These are phyloP conservation scores for Protomyces arabidopsidicola DNA, from an alignment of 1,139 yeast species.

Conservation along the genomic window DNA sequence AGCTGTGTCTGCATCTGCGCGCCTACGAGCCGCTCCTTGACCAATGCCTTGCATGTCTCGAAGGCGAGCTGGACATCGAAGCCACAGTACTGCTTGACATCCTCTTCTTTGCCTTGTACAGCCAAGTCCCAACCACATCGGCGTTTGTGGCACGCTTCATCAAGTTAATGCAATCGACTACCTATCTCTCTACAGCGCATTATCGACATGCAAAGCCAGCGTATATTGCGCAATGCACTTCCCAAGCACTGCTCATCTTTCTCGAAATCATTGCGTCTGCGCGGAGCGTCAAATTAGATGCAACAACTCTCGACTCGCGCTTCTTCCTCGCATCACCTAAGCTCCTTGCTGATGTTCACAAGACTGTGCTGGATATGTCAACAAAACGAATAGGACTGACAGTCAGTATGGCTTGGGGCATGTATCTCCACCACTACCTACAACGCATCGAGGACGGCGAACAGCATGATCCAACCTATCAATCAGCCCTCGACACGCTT, in stretches of 20 bases:
- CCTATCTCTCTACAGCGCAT: neutral
- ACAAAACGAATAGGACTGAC: neutral
- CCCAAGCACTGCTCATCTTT: constrained; percentile 3
- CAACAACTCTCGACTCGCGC: neutral
- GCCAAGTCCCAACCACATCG: constrained; percentile 8
- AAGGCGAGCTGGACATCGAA: neutral
- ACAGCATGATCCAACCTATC: constrained; percentile 3
- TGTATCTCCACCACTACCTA: constrained; percentile 7
- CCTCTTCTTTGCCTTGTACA: constrained; percentile 10
- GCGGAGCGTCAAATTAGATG: constrained; percentile 1
- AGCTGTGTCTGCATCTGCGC: neutral
- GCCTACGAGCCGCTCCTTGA: neutral
- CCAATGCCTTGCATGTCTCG: neutral
- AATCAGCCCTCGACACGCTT: constrained; percentile 1
- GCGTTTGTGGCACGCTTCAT: constrained; percentile 3
- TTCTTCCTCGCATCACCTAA: constrained; percentile 11
- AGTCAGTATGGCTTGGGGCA: constrained; percentile 22
- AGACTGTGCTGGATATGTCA: neutral
- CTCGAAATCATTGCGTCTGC: constrained; percentile 15
- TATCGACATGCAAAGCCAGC: neutral
- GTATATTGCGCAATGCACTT: neutral
- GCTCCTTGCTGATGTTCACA: neutral
- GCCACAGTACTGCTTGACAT: constrained; percentile 1
- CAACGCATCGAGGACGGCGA: neutral
- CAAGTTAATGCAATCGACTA: neutral